Conservation (phyloP, 2,329 filamentous ascomycete species). For the Colletotrichum lini region DNA sequence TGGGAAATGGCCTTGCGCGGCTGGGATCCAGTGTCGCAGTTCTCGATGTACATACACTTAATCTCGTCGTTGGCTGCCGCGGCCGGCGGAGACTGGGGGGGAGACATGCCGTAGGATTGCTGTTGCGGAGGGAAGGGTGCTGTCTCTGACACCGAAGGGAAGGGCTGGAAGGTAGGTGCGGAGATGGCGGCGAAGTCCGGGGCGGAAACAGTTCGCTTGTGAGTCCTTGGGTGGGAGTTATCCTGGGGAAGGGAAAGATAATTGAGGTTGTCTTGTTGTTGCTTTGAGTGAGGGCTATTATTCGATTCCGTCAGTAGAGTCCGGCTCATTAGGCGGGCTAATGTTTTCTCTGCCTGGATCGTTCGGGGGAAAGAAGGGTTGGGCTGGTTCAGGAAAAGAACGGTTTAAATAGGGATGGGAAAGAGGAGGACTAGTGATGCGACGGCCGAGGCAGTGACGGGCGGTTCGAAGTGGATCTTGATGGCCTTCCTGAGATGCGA, state of each 20-base stretch:
- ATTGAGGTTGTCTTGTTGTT: conserved; percentile 37
- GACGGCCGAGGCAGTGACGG: not conserved
- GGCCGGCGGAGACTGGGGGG: conserved; percentile 30
- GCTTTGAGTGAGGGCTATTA: conserved; percentile 39
- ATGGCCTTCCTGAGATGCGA: not conserved
- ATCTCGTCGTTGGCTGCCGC: conserved; percentile 37
- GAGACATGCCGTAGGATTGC: conserved; percentile 44
- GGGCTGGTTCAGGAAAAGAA: not conserved
- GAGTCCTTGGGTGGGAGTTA: conserved; percentile 48
- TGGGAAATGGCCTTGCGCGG: conserved; percentile 84
- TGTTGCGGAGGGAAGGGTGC: conserved; percentile 27
- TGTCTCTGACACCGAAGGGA: conserved; percentile 42
- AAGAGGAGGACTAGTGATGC: not conserved
- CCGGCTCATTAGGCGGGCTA: conserved; percentile 16
- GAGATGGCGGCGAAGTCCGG: conserved; percentile 58
- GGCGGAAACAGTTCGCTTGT: conserved; percentile 66
- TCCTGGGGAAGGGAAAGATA: conserved; percentile 43
- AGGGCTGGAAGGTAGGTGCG: conserved; percentile 40
- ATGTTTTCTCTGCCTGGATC: not conserved
- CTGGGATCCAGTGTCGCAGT: conserved; percentile 72
- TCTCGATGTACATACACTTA: conserved; percentile 68
- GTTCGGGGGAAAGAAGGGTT: not conserved
- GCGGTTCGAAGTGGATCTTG: conserved; percentile 2
- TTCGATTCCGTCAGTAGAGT: conserved; percentile 23
- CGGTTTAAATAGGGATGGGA: not conserved